Base-by-base conservation (phyloP, 208 protist species). In the Acanthamoeba healyi region DNA sequence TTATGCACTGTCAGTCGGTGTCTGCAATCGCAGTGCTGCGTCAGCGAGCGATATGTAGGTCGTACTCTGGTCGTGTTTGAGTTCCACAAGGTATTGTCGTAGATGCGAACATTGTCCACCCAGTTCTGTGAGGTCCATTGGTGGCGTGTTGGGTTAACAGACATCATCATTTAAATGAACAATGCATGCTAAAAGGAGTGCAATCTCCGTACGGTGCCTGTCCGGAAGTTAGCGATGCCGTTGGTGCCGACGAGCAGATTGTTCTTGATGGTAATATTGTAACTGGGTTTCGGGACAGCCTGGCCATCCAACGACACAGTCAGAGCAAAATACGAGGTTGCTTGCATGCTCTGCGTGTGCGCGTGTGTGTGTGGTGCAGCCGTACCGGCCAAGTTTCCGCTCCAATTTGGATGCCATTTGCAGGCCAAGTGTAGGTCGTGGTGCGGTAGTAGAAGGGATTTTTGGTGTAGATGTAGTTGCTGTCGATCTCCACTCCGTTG, bases 211-310 rank as follows among this genome's bases (percentile, higher is more conserved):
- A n/a, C n/a, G n/a, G n/a, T n/a, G n/a, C n/a, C n/a, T n/a, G n/a
- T n/a, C n/a, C n/a, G 15, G 34, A 46, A 77, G 32, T 36, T 77
- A 36, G 67, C 4, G 10, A 77, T 77, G 67, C 67, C 67, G n/a
- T 74, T 34, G 67, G 67, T 77, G 29, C 67, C 67, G 44, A 77
- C 67, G 29, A 77, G 67, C 34, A 77, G 38, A 15, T 77, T 77
- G 67, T 77, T 77, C 67, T 77, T 1, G 67, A 77, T 77, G 67
- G 34, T 42, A 1, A 77, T 36, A 15, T 77, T 77, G 67, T 44
- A 77, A 0, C 6, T 77, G 1, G 67, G 67, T 22, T n/a, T 0
- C 3, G 67, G 67, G 12, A 17, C 24, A 17, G 67, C 67, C 67
- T 77, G 67, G 1, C 10, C 1, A 19, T 10, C 34, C 34, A 1